phyloP scores from a whole-genome alignment of 1,284 basidiomycete species.

The Cutaneotrichosporon dermatis region DNA sequence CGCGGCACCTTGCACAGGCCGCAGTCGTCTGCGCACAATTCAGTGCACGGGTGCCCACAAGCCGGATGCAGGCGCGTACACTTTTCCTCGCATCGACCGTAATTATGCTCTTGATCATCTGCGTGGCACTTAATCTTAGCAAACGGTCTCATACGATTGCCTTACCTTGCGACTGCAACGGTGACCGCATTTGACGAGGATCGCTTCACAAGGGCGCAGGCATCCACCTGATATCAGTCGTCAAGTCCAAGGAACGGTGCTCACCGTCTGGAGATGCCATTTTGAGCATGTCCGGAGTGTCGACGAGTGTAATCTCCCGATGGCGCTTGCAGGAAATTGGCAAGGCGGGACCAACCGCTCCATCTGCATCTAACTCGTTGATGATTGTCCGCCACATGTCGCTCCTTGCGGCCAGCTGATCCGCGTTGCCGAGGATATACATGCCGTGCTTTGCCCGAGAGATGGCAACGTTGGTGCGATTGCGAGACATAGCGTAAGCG shows the following conservation, averaged over 20 bases:
- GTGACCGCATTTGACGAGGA: conserved; percentile 65
- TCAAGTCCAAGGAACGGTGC: too few relatives aligned
- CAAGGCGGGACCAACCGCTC: conserved; percentile 55
- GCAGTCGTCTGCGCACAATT: conserved; percentile 56
- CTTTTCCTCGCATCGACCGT: conserved; percentile 54
- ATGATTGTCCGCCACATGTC: conserved; percentile 61
- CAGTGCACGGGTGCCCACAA: conserved; percentile 59
- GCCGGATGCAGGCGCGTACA: conserved; percentile 56
- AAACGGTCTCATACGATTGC: too few relatives aligned
- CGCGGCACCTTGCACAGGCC: conserved; percentile 58
- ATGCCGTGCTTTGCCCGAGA: conserved; percentile 68
- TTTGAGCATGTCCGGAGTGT: conserved; percentile 56
- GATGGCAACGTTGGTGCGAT: conserved; percentile 59
- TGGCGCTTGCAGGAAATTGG: conserved; percentile 62
- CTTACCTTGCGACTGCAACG: conserved; percentile 61
- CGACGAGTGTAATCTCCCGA: conserved; percentile 50
- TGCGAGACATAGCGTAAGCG: too few relatives aligned
- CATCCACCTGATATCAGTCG: too few relatives aligned
- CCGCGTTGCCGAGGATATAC: conserved; percentile 65
- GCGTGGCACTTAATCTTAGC: too few relatives aligned
- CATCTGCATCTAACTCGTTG: conserved; percentile 54
- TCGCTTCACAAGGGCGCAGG: conserved; percentile 29
- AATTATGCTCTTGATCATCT: conserved; percentile 58
- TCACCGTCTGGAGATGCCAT: conserved; percentile 63
- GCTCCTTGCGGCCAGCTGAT: conserved; percentile 18